Base-by-base conservation (phyloP, 371 early-diverging fungal species). In the Mortierella sp. region DNA sequence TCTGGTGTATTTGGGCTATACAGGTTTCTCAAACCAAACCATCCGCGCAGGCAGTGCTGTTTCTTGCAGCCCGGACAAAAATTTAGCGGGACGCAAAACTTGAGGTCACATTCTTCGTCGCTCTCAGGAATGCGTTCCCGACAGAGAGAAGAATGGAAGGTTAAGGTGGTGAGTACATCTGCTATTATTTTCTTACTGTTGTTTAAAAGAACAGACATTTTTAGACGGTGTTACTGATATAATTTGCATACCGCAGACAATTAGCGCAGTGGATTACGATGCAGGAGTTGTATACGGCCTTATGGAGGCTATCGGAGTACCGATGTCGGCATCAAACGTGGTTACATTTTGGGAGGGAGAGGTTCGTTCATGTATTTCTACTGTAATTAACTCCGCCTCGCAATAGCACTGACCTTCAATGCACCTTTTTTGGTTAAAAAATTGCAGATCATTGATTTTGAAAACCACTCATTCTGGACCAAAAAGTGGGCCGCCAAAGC, bases 291-390 rank as follows among this genome's bases (percentile, higher is more conserved):
- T 86, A n/a, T 66, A 82, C 35, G 89, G 89, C 10, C 67, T 85
- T 59, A 88, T 89, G 89, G 85, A 83, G 58, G 88, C 89, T 1
- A 78, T 88, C 45, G 87, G 89, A 63, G 87, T 88, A 34, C 88
- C 88, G 9, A 62, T 73, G 57, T 83, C 85, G 37, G 71, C 82
- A 8, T 72, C 77, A 23, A 82, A 80, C 13, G 87, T 88, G 3
- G 80, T 85, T 31, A 89, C 89, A 0, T 84, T 70, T 57, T 89
- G 89, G 89, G 87, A 88, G 61, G 89, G 89, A 67, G 88, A 89
- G 82, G 79, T 88, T 51, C 40, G 32, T 34, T 9, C 5, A 63
- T 15, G 43, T 42, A n/a, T 28, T 3, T 56, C 17, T 26, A 12
- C 15, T 31, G 19, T 34, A 8, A 31, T 28, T 29, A 8, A n/a